Percentiles rank a stretch among this genome's conserved stretches.
Evolutionary conservation across 164 flowering plant genomes (phyloP).

Genomic region (Cinnamomum chago): DNA sequence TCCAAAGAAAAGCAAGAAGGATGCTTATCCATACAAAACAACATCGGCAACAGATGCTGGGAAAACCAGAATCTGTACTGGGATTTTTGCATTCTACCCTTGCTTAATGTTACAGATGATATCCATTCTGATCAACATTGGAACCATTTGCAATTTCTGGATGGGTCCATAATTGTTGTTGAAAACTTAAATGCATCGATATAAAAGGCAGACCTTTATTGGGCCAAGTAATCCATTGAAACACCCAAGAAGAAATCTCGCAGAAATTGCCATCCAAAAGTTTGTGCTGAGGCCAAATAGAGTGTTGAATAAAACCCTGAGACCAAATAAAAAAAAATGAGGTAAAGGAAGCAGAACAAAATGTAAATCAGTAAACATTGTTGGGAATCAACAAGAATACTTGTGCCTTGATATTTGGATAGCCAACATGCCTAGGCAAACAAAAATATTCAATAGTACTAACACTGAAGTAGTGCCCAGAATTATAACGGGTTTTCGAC

Average conservation of each 20-base stretch:
- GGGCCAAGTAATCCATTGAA: slow-evolving; percentile 76
- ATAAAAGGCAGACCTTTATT: slow-evolving; percentile 38
- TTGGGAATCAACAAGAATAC: not conserved
- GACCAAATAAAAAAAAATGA: not conserved
- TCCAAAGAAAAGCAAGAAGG: too few species aligned
- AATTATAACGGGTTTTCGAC: slow-evolving; percentile 74
- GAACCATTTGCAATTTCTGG: not conserved
- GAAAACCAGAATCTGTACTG: not conserved
- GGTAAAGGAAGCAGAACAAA: not conserved
- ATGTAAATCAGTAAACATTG: not conserved
- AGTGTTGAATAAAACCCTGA: slow-evolving; percentile 71
- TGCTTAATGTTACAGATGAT: not conserved
- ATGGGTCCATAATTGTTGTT: not conserved
- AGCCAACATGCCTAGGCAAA: not conserved
- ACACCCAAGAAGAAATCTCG: slow-evolving; percentile 71
- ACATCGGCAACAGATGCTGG: not conserved
- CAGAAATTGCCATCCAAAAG: slow-evolving; percentile 71
- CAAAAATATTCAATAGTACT: slow-evolving; percentile 19
- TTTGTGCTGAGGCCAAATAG: slow-evolving; percentile 72
- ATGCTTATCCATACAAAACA: not conserved
- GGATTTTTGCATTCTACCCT: not conserved
- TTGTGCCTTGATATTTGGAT: not conserved
- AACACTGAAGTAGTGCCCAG: slow-evolving; percentile 58
- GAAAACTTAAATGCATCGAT: not conserved
- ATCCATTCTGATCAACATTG: not conserved